phyloP scores from a whole-genome alignment of 768 basidiomycete species.

The Peribolospora baueri region DNA sequence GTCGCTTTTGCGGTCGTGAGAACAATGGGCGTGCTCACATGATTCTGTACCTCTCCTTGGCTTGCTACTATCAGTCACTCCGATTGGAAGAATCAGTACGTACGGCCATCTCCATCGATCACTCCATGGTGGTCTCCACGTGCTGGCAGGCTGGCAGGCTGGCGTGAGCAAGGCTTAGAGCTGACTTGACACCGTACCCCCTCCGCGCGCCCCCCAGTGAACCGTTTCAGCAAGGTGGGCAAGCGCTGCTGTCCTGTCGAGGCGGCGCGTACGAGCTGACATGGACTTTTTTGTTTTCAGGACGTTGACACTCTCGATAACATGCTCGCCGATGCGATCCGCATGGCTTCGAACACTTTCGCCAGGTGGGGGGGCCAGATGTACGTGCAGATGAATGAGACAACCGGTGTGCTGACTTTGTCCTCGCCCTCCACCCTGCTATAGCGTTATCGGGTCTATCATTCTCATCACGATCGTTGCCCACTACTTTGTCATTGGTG shows the following conservation, averaged over 20 bases:
- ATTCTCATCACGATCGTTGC: conserved; percentile 9
- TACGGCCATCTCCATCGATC: neutral
- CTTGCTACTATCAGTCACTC: conserved; percentile 14
- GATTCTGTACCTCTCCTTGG: too few relatives aligned
- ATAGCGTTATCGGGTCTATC: conserved; percentile 7
- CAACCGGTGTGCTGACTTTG: too few relatives aligned
- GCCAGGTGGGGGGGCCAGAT: conserved; percentile 16
- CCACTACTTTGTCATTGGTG: conserved; percentile 18
- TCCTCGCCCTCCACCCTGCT: too few relatives aligned
- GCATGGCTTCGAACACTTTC: conserved; percentile 42
- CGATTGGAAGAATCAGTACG: conserved; percentile 15
- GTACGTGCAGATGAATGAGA: too few relatives aligned
- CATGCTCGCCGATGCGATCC: conserved; percentile 35
- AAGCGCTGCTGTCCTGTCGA: too few relatives aligned
- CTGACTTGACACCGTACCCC: too few relatives aligned
- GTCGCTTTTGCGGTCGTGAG: too few relatives aligned
- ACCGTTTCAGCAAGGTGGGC: conserved; percentile 6
- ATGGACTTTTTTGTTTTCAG: conserved; percentile 3
- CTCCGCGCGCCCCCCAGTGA: neutral
- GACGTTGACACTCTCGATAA: conserved; percentile 67
- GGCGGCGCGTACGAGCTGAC: neutral
- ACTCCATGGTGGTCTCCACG: neutral
- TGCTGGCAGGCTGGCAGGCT: too few relatives aligned
- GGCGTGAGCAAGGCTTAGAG: too few relatives aligned
- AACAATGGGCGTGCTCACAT: too few relatives aligned